A percentile compares a stretch with the other conserved stretches of the same genome.
These are phyloP conservation scores for Skeletonema potamos DNA, from an alignment of 108 stramenopile species.

Conservation along the genomic window DNA sequence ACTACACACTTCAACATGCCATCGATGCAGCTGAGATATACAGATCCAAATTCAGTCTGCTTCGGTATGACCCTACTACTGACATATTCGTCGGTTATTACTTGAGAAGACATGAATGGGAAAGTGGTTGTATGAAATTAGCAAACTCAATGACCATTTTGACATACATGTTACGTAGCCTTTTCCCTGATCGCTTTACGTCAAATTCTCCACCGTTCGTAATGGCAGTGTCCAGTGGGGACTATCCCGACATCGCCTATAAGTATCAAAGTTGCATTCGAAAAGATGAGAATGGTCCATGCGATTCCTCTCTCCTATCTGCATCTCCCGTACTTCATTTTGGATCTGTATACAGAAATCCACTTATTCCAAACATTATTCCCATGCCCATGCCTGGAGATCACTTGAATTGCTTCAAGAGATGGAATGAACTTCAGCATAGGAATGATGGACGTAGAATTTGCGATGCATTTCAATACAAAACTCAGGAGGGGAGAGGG, in stretches of 20 bases:
- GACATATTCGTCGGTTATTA: neutral
- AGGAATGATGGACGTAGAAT: neutral
- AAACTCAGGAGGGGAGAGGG: neutral
- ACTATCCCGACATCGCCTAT: neutral
- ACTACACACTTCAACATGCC: constrained; percentile 6
- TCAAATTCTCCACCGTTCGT: constrained; percentile 1
- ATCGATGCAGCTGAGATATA: constrained; percentile 1
- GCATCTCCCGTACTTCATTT: neutral
- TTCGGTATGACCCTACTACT: constrained; percentile 4
- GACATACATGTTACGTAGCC: neutral
- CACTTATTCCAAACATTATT: neutral
- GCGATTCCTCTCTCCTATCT: neutral
- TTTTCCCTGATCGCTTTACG: neutral
- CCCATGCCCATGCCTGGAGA: constrained; percentile 4
- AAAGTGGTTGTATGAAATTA: neutral
- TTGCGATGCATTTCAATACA: neutral
- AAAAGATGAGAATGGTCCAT: neutral
- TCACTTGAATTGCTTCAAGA: constrained; percentile 1
- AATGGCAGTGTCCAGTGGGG: constrained; percentile 2
- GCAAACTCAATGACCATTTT: neutral
- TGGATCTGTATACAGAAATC: neutral
- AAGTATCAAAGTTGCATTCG: neutral
- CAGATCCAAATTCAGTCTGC: neutral
- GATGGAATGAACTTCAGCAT: neutral
- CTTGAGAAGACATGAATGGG: neutral